Base-by-base conservation (phyloP, 495 filamentous ascomycete genomes). In the Tuber umbilicatum region DNA sequence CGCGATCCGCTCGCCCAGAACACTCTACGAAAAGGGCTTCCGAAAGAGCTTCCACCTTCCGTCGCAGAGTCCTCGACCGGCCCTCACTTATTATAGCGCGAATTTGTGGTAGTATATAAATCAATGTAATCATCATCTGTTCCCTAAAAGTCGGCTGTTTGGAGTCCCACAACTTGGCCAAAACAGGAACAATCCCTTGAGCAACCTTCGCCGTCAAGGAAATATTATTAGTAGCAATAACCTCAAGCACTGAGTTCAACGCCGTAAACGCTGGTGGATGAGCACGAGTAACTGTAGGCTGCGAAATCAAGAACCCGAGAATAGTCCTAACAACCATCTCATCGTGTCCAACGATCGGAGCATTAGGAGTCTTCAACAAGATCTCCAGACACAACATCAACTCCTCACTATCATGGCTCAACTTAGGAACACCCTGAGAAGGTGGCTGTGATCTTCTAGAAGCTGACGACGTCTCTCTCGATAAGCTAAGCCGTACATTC, bases 1-100 rank as follows among this genome's bases (percentile, higher is more conserved):
- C 89, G 72, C 89, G 90, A 69, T 91, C 90, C 39, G 89, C 84
- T 76, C 93, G 88, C 74, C 84, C 88, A 40, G 87, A 86, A 83
- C 96, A 96, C 75, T 97, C 94, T 10, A 85, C 86, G 82, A 89
- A 89, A 38, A 97, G 79, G 31, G 87, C 85, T 69, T 91, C 88
- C 64, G 87, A 74, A 35, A 95, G 83, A 17, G 86, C 87, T 77
- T 90, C 86, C 17, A 90, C 75, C 10, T 75, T 80, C 31, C 69
- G 64, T 38, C 76, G 72, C 9, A 82, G 45, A 72, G 40, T 64
- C 74, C 81, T 69, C 60, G 69, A 71, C n/a, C 55, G 77, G 2
- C 21, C 38, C 35, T 68, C 75, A 73, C 39, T 83, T 43, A 88
- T 77, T 39, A 86, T 75, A 19, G 79, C 83, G 45, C 88, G 85